A percentile compares a stretch with the other conserved stretches of the same genome.
These are phyloP conservation scores for Cucumis melo DNA, from an alignment of 306 rosid species.

Conservation along the genomic window DNA sequence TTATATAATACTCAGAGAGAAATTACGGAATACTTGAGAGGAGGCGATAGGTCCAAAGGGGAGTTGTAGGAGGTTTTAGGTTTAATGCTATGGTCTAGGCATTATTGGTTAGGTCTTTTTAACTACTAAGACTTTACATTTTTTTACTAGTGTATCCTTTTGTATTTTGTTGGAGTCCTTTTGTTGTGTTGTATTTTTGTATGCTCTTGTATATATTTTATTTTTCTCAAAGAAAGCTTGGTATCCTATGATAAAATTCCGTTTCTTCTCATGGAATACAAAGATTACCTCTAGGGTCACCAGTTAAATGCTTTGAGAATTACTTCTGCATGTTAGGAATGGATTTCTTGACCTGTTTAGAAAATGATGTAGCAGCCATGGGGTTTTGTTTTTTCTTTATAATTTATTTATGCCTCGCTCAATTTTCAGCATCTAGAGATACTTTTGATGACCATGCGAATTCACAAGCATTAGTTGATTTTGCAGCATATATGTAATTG, in stretches of 20 bases:
- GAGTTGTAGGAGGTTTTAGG: neutral
- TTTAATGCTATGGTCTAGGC: neutral
- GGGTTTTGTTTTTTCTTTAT: neutral
- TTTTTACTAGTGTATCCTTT: neutral
- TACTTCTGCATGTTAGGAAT: neutral
- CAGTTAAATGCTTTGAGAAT: neutral
- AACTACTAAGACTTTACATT: too few species aligned
- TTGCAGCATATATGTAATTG: slow-evolving; percentile 81
- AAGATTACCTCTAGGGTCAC: neutral
- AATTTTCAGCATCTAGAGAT: neutral
- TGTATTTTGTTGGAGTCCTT: neutral
- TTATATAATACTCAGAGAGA: neutral
- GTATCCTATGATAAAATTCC: neutral
- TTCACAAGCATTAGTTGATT: slow-evolving; percentile 13
- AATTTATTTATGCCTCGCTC: neutral
- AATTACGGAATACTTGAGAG: neutral
- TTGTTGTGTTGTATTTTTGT: neutral
- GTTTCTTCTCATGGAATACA: neutral
- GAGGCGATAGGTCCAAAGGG: neutral
- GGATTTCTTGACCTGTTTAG: neutral
- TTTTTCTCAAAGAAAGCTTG: neutral
- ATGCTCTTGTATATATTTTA: neutral
- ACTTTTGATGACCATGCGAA: neutral
- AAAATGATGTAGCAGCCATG: neutral
- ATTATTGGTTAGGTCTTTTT: neutral